Base-by-base conservation (phyloP, 2,329 filamentous ascomycete species). In the Colletotrichum aenigma region DNA sequence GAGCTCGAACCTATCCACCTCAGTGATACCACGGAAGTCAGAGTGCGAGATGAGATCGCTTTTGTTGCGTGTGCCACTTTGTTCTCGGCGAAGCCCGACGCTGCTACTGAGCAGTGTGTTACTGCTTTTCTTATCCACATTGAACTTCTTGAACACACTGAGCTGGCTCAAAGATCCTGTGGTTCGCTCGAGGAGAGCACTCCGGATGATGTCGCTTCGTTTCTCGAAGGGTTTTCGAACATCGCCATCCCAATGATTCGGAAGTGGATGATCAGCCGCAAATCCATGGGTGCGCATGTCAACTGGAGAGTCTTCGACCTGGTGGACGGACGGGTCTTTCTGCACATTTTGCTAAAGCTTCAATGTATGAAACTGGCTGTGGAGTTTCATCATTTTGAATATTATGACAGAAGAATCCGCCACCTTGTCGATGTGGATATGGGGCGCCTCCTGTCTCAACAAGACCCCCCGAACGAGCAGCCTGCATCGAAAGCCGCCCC, bases 81-180 rank as follows among this genome's bases (percentile, higher is more conserved):
- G 7, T 36, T 62, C 21, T 28, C 16, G 3, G 16, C 26, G 1
- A 66, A 66, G 30, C 36, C 72, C 6, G 26, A n/a, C 18, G 28
- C 13, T 18, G 48, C 7, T 28, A 74, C 28, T 6, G 60, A 74
- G 32, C 26, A 26, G 9, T 52, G n/a, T 12, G 68, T 66, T 18
- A 30, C 61, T 32, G 67, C 72, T 16, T 74, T 74, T 12, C 72
- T 74, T 18, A 30, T 34, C 18, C 72, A 74, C 28, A 24, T 74
- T 8, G 61, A 18, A 7, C 9, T 74, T 4, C 28, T 74, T n/a
- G 61, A 71, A 38, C 72, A 61, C 13, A 24, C 15, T 4, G 61
- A 58, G 13, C 60, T 74, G 16, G 7, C 48, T 6, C 28, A 66
- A 21, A 52, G 72, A 26, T 48, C 72, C 18, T 66, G 55, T 4